Percentiles rank a stretch among this genome's conserved stretches.
These are phyloP conservation scores for Hapsidospora chrysogenum DNA, from an alignment of 495 filamentous ascomycete genomes.

Conservation along the genomic window DNA sequence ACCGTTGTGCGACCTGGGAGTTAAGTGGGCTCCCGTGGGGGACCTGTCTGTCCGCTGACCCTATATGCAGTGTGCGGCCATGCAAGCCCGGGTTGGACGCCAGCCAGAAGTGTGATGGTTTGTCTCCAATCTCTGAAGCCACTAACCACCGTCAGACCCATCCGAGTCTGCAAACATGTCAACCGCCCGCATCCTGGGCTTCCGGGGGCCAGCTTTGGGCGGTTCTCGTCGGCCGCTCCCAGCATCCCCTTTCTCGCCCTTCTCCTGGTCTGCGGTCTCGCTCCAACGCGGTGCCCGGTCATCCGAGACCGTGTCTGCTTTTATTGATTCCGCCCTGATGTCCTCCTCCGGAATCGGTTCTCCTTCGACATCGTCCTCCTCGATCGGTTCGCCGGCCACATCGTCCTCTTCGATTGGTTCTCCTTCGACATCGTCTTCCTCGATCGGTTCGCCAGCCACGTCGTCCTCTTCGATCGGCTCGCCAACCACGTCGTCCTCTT, in stretches of 20 bases:
- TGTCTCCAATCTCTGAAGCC: too few species aligned
- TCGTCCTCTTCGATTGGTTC: constrained; percentile 27
- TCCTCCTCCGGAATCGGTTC: constrained; percentile 13
- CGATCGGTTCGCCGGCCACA: constrained; percentile 17
- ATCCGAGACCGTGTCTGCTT: constrained; percentile 2
- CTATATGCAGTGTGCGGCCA: too few species aligned
- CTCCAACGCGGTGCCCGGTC: not conserved
- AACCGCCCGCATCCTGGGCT: constrained; percentile 51
- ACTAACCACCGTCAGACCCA: constrained; percentile 19
- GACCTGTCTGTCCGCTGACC: too few species aligned
- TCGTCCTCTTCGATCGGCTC: constrained; percentile 29
- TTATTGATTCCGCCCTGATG: not conserved
- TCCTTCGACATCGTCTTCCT: constrained; percentile 30
- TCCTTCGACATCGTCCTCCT: constrained; percentile 13
- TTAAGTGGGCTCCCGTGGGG: too few species aligned
- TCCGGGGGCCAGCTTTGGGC: not conserved
- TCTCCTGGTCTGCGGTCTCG: not conserved
- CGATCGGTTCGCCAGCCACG: constrained; percentile 37
- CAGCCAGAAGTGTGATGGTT: too few species aligned
- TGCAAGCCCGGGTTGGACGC: too few species aligned
- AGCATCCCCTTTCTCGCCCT: constrained; percentile 9
- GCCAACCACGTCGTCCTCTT: constrained; percentile 29
- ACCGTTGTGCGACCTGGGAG: too few species aligned
- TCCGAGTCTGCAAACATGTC: constrained; percentile 80
- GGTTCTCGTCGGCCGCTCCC: not conserved